Evolutionary conservation across 2,329 filamentous ascomycete species (phyloP).

Genomic region (Paracamarosporium sp.): DNA sequence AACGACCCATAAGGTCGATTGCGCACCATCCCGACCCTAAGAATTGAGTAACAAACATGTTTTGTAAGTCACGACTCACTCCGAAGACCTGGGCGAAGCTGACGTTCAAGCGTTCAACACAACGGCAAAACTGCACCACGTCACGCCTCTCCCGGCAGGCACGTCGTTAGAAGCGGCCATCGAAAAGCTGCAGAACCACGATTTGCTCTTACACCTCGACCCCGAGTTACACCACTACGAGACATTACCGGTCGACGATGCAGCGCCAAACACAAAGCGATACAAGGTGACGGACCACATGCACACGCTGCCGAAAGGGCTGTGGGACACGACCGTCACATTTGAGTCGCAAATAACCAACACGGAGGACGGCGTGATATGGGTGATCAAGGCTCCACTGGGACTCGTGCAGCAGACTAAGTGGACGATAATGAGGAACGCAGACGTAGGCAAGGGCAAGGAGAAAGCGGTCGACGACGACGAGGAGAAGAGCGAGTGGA

Average conservation of each 20-base stretch:
- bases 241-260: constrained; percentile 23
- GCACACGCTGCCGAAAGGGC: constrained; percentile 42
- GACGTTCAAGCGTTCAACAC: constrained; percentile 35
- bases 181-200: constrained; percentile 41
- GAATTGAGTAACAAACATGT: constrained; percentile 28
- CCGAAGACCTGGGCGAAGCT: background rate
- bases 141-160: constrained; percentile 38
- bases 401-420: constrained; percentile 40
- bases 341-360: constrained; percentile 44
- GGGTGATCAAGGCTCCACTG: constrained; percentile 44
- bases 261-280: constrained; percentile 35
- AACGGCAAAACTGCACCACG: constrained; percentile 40
- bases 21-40: constrained; percentile 12
- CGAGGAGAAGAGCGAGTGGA: constrained; percentile 32
- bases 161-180: constrained; percentile 29
- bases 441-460: constrained; percentile 20
- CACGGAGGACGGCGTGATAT: constrained; percentile 39
- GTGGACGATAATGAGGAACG: constrained; percentile 36
- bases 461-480: constrained; percentile 13
- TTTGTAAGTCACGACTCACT: constrained; percentile 27
- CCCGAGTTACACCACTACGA: constrained; percentile 45
- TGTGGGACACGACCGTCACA: constrained; percentile 45
- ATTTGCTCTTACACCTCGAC: constrained; percentile 45
- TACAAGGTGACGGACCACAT: constrained; percentile 48
- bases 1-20: background rate